Evolutionary conservation across 2,329 filamentous ascomycete genomes (phyloP), one percentile per base, ranked within the genome.

Genomic region (Pestalotiopsis sp.): DNA sequence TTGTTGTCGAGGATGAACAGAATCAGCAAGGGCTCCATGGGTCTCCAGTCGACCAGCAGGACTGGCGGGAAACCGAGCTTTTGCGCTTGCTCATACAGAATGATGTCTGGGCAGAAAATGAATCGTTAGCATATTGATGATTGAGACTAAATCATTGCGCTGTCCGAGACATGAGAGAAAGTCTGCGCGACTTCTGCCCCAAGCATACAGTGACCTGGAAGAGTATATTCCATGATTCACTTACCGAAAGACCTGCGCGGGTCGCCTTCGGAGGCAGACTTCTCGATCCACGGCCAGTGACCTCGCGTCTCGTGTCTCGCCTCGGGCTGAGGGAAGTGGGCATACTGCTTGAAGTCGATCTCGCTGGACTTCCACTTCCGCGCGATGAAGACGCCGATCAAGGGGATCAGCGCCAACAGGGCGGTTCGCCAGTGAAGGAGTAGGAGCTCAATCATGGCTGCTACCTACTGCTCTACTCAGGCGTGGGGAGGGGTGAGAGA

Each of bases 231-330:
- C 30, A 35, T 35, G 30, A 0, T 35, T 35, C 2, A 44, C 64
- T 24, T 66, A 66, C 57, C 58, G n/a, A 59, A 66, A 35, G 65
- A 66, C 39, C 65, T 40, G 17, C 65, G 38, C 9, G 58, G 56
- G 13, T 60, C 65, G 13, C 65, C 65, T n/a, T 26, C 56, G n/a
- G 14, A 24, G 9, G 65, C 65, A 13, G 65, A 40, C 39, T 66
- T 66, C 24, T 66, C 65, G 35, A 66, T 66, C 65, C 65, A 66
- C 55, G 65, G 56, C 65, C 65, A 66, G 20, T 66, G 65, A 14
- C 65, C 65, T 44, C 58, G 60, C 38, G 14, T 61, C 57, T 60
- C 38, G 20, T 66, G 56, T 6, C 20, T n/a, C 48, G 20, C 35
- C 39, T 66, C 65, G 38, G 65, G 65, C 22, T 66, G 65, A 4